Evolutionary conservation across 2,329 filamentous ascomycete genomes (phyloP).

Genomic region (Cordyceps tenuipes): DNA sequence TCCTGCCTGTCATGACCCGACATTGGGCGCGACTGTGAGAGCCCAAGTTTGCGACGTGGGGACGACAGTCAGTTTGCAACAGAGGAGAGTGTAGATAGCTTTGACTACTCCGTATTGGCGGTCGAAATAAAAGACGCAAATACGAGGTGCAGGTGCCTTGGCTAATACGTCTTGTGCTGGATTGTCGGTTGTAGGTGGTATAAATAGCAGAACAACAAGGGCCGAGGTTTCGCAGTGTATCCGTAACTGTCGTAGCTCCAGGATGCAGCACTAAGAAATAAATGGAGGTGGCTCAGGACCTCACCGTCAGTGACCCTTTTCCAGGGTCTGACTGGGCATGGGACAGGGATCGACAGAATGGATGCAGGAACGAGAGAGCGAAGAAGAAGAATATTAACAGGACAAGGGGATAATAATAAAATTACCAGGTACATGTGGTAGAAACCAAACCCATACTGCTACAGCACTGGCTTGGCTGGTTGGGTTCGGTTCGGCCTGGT

Average conservation of each 20-base stretch:
- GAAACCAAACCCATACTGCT: background rate
- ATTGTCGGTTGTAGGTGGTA: too few relatives aligned
- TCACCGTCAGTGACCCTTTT: background rate
- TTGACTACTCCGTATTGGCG: background rate
- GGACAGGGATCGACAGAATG: background rate
- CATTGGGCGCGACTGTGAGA: background rate
- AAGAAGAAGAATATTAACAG: background rate
- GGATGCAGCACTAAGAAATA: too few relatives aligned
- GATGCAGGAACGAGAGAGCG: background rate
- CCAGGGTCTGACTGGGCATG: background rate
- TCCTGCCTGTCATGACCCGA: background rate
- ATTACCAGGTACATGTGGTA: background rate
- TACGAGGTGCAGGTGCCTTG: background rate
- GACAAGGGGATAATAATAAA: background rate
- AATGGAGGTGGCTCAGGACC: background rate
- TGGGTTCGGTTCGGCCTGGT: background rate
- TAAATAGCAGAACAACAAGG: background rate
- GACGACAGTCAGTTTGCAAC: background rate
- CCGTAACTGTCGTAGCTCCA: too few relatives aligned
- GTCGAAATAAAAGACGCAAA: background rate
- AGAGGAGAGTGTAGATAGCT: background rate
- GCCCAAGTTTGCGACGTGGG: background rate
- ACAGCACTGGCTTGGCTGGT: background rate
- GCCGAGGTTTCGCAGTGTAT: background rate
- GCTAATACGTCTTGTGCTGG: too few relatives aligned